Base-by-base conservation (phyloP, 768 basidiomycete species). In the Naganishia antarctica region DNA sequence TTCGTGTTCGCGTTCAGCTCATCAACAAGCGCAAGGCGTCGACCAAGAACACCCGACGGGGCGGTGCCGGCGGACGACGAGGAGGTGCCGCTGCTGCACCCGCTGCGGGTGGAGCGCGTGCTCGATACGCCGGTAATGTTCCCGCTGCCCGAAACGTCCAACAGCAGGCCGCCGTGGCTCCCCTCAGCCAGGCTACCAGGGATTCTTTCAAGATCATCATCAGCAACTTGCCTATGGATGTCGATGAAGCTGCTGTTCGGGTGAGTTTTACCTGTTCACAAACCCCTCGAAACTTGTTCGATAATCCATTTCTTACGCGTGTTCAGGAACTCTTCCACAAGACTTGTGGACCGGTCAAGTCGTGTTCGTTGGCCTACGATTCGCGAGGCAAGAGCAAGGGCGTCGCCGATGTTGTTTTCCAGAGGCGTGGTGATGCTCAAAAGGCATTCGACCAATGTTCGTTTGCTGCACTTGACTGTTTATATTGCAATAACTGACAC, bases 301-400 rank as follows among this genome's bases (percentile, higher is more conserved):
- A n/a, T n/a, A n/a, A n/a, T n/a, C n/a, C n/a, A n/a, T n/a, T n/a
- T n/a, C n/a, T n/a, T n/a, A n/a, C n/a, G n/a, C n/a, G n/a, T n/a
- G n/a, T n/a, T n/a, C n/a, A 99, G 96, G 96, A 99, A 76, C 84
- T 99, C 40, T 97, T 99, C 81, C 81, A 83, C 62, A 83, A 85
- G 1, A 98, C 94, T 21, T 87, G 98, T 69, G 96, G 96, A 12
- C 87, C 88, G 11, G 83, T 91, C 53, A 84, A 83, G 64, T 86
- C 89, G 29, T 89, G 92, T 70, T 87, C 84, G 64, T 85, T 99
- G 67, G 84, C 88, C 71, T 91, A 90, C 79, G 89, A 93, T 80
- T 80, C 84, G 48, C 78, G 82, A 64, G 96, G 96, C 50, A 86
- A 88, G 71, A 92, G 90, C 48, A 94, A 92, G 76, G 96, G 96